Evolutionary conservation across 2,329 filamentous ascomycete species (phyloP).

Genomic region (Pseudomassariella vexata): DNA sequence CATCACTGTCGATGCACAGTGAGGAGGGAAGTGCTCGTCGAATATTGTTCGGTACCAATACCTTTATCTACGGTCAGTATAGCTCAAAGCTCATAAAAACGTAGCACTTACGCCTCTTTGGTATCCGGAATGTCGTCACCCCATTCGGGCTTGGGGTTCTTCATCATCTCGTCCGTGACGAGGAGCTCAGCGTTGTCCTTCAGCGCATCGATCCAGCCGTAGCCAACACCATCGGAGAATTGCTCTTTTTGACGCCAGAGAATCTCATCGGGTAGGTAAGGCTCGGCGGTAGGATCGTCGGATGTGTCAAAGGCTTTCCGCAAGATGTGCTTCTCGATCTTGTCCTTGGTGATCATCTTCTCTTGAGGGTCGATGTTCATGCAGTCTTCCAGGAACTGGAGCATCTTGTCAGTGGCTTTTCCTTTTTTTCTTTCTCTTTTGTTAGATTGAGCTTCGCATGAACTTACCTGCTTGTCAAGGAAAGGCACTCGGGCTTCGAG

Average conservation of each 20-base stretch:
- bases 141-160: constrained; percentile 97
- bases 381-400: constrained; percentile 76
- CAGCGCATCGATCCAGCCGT: constrained; percentile 96
- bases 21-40: constrained; percentile 93
- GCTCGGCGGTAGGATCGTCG: constrained; percentile 71
- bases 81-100: not conserved
- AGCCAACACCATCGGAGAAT: constrained; percentile 96
- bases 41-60: constrained; percentile 99
- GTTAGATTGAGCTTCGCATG: not conserved
- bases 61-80: constrained; percentile 32
- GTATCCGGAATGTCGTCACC: constrained; percentile 86
- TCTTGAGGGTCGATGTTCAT: constrained; percentile 94
- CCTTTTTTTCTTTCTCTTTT: no score
- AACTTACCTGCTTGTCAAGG: constrained; percentile 78
- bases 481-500: constrained; percentile 97
- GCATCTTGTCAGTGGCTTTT: constrained; percentile 13
- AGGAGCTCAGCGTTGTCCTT: constrained; percentile 90
- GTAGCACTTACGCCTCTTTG: constrained; percentile 76
- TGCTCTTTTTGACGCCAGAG: constrained; percentile 99
- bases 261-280: constrained; percentile 94
- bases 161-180: constrained; percentile 96
- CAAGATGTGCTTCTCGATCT: constrained; percentile 95
- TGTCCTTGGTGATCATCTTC: constrained; percentile 89
- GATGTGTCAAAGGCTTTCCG: constrained; percentile 95
- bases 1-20: constrained; percentile 89